Percentiles rank a stretch among this genome's conserved stretches.
Conservation (phyloP, 352 stramenopile genomes). For the Phytophthora palmivora region DNA sequence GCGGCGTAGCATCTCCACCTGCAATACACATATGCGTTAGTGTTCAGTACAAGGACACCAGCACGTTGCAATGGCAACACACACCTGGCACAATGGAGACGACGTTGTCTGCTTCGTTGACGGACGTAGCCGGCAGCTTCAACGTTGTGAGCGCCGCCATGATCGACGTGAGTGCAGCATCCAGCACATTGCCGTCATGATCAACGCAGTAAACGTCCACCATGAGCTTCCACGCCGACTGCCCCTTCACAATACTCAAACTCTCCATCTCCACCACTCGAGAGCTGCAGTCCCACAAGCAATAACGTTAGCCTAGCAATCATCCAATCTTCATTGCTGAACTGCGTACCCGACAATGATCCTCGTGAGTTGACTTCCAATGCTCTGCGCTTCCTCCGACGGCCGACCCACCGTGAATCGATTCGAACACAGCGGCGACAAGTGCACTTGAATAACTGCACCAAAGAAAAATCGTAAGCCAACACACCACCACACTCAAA, state of each 20-base stretch:
- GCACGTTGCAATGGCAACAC: background rate
- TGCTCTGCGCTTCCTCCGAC: slow-evolving; percentile 79
- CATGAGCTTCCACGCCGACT: slow-evolving; percentile 84
- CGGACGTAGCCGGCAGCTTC: slow-evolving; percentile 61
- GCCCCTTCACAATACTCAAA: slow-evolving; percentile 73
- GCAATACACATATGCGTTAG: slow-evolving; percentile 9
- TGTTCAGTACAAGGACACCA: background rate
- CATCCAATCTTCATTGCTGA: background rate
- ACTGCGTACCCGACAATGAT: slow-evolving; percentile 72
- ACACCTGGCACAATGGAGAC: slow-evolving; percentile 74
- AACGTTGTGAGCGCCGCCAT: slow-evolving; percentile 77
- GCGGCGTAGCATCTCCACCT: slow-evolving; percentile 58
- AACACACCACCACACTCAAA: background rate
- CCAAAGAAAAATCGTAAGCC: slow-evolving; percentile 5
- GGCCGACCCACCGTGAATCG: slow-evolving; percentile 73
- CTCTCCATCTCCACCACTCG: slow-evolving; percentile 84
- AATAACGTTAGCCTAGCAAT: slow-evolving; percentile 1
- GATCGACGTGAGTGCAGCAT: slow-evolving; percentile 71
- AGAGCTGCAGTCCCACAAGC: slow-evolving; percentile 50
- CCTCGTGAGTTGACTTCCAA: slow-evolving; percentile 78
- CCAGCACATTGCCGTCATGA: slow-evolving; percentile 84
- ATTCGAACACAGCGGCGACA: slow-evolving; percentile 80
- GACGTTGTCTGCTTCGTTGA: slow-evolving; percentile 74
- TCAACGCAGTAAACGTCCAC: slow-evolving; percentile 85
- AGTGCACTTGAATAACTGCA: slow-evolving; percentile 79